A percentile compares a stretch with the other conserved stretches of the same genome.
Conservation (phyloP, 1,284 basidiomycete genomes). For the Fomes fomentarius region DNA sequence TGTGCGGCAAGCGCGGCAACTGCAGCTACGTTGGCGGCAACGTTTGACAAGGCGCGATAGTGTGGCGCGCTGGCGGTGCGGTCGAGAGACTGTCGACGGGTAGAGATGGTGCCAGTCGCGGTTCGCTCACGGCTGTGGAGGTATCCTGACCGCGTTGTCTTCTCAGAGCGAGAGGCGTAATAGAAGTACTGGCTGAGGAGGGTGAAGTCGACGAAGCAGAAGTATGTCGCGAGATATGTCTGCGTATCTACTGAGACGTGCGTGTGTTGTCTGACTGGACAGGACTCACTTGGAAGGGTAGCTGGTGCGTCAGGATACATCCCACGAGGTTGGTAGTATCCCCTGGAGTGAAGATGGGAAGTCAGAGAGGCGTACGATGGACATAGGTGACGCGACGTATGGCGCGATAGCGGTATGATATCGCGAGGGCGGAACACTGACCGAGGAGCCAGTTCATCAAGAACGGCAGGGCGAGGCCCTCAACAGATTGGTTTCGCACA, state of each 20-base stretch:
- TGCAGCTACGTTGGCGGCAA: conserved; percentile 69
- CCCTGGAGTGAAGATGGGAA: conserved; percentile 55
- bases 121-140: conserved; percentile 47
- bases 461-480: conserved; percentile 88
- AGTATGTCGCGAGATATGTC: conserved; percentile 90
- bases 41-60: conserved; percentile 69
- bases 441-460: conserved; percentile 90
- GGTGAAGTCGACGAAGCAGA: conserved; percentile 77
- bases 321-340: conserved; percentile 90
- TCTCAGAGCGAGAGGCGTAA: conserved; percentile 49
- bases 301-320: conserved; percentile 87
- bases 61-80: conserved; percentile 47
- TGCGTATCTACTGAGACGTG: conserved; percentile 34
- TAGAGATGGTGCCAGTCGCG: conserved; percentile 42
- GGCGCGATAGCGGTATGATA: conserved; percentile 13
- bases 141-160: conserved; percentile 37
- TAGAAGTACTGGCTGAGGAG: conserved; percentile 82
- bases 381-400: conserved; percentile 20
- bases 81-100: conserved; percentile 51
- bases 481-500: conserved; percentile 71
- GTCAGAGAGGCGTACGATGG: background rate
- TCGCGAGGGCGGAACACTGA: conserved; percentile 40
- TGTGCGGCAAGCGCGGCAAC: conserved; percentile 67
- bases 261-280: background rate
- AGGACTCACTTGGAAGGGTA: conserved; percentile 88